These are phyloP conservation scores for Phialophora chinensis DNA, from an alignment of 2,329 filamentous ascomycete genomes.

Conservation along the genomic window DNA sequence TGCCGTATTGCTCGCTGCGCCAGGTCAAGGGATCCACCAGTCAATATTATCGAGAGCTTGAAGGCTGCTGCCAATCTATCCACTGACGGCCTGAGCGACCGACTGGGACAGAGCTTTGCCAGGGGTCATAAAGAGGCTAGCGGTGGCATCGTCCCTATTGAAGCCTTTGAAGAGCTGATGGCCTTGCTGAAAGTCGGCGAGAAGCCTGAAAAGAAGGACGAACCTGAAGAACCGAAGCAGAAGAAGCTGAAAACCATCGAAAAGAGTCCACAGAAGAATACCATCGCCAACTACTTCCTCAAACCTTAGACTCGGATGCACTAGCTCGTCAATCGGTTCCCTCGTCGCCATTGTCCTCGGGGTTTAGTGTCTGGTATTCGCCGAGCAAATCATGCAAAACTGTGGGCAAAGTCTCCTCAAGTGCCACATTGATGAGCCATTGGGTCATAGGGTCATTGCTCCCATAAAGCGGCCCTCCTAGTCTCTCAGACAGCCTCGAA, in stretches of 20 bases:
- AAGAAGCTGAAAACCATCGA: slow-evolving; percentile 45
- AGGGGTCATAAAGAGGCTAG: slow-evolving; percentile 71
- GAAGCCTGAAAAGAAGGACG: slow-evolving; percentile 52
- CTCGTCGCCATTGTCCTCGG: not conserved
- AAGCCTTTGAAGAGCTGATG: slow-evolving; percentile 71
- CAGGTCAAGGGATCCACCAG: slow-evolving; percentile 57
- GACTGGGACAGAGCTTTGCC: slow-evolving; percentile 68
- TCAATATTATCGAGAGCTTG: slow-evolving; percentile 68
- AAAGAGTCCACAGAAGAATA: slow-evolving; percentile 59
- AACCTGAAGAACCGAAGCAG: slow-evolving; percentile 43
- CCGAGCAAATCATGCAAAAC: slow-evolving; percentile 6
- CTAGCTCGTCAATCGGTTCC: not conserved
- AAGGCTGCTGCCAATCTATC: slow-evolving; percentile 57
- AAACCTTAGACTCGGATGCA: slow-evolving; percentile 43
- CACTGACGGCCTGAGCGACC: slow-evolving; percentile 50
- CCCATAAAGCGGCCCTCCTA: slow-evolving; percentile 15
- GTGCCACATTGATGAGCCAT: slow-evolving; percentile 14
- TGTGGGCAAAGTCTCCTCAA: slow-evolving; percentile 13
- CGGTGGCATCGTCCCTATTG: slow-evolving; percentile 66
- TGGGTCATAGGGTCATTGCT: slow-evolving; percentile 5
- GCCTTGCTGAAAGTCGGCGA: slow-evolving; percentile 64
- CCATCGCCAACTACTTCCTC: slow-evolving; percentile 61
- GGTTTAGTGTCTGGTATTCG: not conserved
- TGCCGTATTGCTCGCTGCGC: slow-evolving; percentile 67
- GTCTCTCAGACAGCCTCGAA: slow-evolving; percentile 8